These are phyloP conservation scores for Coemansia sp. DNA, from an alignment of 192 early-diverging fungal species.

Conservation along the genomic window DNA sequence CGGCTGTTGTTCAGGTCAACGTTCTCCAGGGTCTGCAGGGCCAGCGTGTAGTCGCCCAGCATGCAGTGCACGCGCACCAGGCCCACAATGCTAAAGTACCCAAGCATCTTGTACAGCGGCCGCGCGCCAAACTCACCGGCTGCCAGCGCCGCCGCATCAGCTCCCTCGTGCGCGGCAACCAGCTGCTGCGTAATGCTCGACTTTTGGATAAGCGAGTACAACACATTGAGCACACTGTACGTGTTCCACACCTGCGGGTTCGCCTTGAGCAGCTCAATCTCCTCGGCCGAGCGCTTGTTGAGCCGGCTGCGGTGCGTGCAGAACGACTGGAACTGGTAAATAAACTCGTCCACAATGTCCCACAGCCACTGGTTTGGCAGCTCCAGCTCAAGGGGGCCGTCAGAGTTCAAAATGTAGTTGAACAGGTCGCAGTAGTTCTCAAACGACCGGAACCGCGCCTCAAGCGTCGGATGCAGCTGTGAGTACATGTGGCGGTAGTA, in stretches of 20 bases:
- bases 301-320: slow-evolving; percentile 89
- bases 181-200: slow-evolving; percentile 93
- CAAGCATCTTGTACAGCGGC: slow-evolving; percentile 94
- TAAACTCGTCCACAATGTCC: slow-evolving; percentile 99
- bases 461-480: slow-evolving; percentile 81
- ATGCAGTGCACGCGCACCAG: slow-evolving; percentile 93
- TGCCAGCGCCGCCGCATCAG: slow-evolving; percentile 79
- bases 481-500: slow-evolving; percentile 98
- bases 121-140: slow-evolving; percentile 86
- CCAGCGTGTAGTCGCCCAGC: slow-evolving; percentile 92
- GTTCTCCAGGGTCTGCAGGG: slow-evolving; percentile 95
- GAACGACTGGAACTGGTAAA: slow-evolving; percentile 99
- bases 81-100: slow-evolving; percentile 93
- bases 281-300: slow-evolving; percentile 76
- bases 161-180: slow-evolving; percentile 82
- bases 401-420: slow-evolving; percentile 86
- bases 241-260: slow-evolving; percentile 93
- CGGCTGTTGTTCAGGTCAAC: slow-evolving; percentile 88
- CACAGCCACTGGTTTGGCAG: slow-evolving; percentile 98
- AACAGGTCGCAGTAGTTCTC: slow-evolving; percentile 97
- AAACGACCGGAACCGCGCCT: slow-evolving; percentile 89
- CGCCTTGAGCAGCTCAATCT: slow-evolving; percentile 77
- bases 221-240: slow-evolving; percentile 92
- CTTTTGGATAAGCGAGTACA: slow-evolving; percentile 95
- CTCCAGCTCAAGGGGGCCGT: slow-evolving; percentile 86